These are phyloP conservation scores for Pezicula carpinea DNA, from an alignment of 2,329 filamentous ascomycete species.

Conservation along the genomic window DNA sequence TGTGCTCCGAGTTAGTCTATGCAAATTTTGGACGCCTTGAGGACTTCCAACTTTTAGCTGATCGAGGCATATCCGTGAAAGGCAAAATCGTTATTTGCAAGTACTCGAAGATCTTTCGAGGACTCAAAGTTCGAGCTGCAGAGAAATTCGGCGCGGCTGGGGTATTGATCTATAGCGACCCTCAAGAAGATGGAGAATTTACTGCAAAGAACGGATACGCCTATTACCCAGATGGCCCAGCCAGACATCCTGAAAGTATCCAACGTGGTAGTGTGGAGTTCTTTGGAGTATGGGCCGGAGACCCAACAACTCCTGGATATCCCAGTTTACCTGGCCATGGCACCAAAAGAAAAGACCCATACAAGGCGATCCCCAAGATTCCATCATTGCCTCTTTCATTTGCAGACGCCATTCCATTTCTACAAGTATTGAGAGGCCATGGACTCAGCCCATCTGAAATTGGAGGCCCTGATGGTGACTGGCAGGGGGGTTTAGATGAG, in stretches of 20 bases:
- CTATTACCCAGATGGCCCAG: slow-evolving; percentile 76
- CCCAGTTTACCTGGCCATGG: slow-evolving; percentile 69
- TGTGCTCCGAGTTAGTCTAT: slow-evolving; percentile 76
- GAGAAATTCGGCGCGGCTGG: slow-evolving; percentile 83
- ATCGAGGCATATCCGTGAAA: slow-evolving; percentile 26
- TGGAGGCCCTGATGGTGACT: slow-evolving; percentile 48
- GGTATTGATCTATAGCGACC: slow-evolving; percentile 78
- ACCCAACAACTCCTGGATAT: slow-evolving; percentile 88
- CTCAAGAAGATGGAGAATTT: slow-evolving; percentile 76
- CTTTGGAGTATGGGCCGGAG: slow-evolving; percentile 58
- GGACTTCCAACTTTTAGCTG: slow-evolving; percentile 72
- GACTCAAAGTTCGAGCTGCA: slow-evolving; percentile 83
- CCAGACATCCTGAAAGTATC: slow-evolving; percentile 78
- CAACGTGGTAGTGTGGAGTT: slow-evolving; percentile 82
- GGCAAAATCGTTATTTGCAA: slow-evolving; percentile 82
- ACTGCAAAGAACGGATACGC: slow-evolving; percentile 76
- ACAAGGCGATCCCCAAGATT: slow-evolving; percentile 69
- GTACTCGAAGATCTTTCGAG: slow-evolving; percentile 79
- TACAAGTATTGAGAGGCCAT: slow-evolving; percentile 82
- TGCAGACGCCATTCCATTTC: slow-evolving; percentile 71
- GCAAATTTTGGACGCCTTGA: slow-evolving; percentile 80
- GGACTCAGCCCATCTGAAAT: slow-evolving; percentile 55
- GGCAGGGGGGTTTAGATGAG: slow-evolving; percentile 49
- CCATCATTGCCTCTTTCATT: slow-evolving; percentile 89
- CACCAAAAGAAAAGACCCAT: slow-evolving; percentile 64